phyloP scores from a whole-genome alignment of 139 green algal genomes.

The Penium margaritaceum region DNA sequence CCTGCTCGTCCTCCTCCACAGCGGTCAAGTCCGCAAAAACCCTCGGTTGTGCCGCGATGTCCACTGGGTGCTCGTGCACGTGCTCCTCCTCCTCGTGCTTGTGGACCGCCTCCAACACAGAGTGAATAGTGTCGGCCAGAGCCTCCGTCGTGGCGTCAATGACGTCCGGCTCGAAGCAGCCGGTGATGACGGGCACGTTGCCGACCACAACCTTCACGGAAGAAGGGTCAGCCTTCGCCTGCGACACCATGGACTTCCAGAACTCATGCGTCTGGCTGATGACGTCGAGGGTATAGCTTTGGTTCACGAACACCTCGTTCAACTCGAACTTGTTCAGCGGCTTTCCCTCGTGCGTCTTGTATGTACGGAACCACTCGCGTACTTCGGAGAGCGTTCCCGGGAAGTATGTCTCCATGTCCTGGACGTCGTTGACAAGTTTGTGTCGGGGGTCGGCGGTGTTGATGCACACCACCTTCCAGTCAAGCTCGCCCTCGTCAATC shows the following conservation, averaged over 20 bases:
- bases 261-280: conserved; percentile 26
- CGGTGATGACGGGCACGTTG: conserved; percentile 1
- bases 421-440: conserved; percentile 75
- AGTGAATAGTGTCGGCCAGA: too few relatives aligned
- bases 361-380: conserved; percentile 89
- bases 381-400: conserved; percentile 57
- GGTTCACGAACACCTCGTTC: conserved; percentile 57
- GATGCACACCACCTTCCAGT: conserved; percentile 96
- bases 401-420: conserved; percentile 88
- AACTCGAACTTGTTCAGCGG: conserved; percentile 84
- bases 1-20: too few relatives aligned
- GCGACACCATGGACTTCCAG: conserved; percentile 48
- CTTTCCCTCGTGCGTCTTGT: conserved; percentile 97
- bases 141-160: too few relatives aligned
- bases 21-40: too few relatives aligned
- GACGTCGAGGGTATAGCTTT: conserved; percentile 16
- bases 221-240: not conserved
- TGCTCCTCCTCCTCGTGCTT: too few relatives aligned
- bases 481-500: conserved; percentile 95
- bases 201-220: not conserved
- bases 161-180: not conserved
- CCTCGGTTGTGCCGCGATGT: too few relatives aligned
- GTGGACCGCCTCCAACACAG: too few relatives aligned
- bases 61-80: too few relatives aligned
- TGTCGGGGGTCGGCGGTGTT: conserved; percentile 77